These are phyloP conservation scores for Bodo saltans DNA, from an alignment of 78 protist genomes.

Conservation along the genomic window DNA sequence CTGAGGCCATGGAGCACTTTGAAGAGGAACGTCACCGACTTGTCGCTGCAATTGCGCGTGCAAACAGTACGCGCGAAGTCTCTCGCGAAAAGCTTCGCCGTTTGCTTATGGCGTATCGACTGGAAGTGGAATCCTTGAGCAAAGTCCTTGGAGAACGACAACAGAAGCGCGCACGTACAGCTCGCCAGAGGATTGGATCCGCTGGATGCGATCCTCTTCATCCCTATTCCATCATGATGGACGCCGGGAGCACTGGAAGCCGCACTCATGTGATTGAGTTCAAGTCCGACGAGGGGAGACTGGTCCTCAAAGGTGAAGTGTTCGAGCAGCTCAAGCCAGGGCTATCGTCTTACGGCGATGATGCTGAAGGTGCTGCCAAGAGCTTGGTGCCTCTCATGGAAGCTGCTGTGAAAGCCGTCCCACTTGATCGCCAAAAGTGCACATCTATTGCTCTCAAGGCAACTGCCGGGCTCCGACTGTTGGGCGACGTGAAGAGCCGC, in stretches of 20 bases:
- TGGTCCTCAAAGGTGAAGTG: neutral
- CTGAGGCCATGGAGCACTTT: too few species aligned
- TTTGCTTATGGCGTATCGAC: too few species aligned
- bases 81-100: too few species aligned
- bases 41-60: too few species aligned
- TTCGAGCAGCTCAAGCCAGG: conserved; percentile 1
- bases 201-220: too few species aligned
- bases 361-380: neutral
- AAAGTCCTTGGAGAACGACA: too few species aligned
- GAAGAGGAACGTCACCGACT: too few species aligned
- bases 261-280: neutral
- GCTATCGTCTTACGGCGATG: conserved; percentile 1
- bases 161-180: too few species aligned
- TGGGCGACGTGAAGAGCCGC: neutral
- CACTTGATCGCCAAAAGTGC: neutral
- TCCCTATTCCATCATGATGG: neutral
- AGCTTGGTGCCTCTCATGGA: neutral
- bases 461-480: conserved; percentile 27
- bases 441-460: conserved; percentile 16
- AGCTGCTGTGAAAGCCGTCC: neutral
- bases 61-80: too few species aligned
- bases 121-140: too few species aligned
- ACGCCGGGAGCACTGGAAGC: neutral
- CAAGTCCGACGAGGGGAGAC: neutral
- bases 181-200: too few species aligned